Percentiles rank a stretch among this genome's conserved stretches.
phyloP scores from a whole-genome alignment of 2,329 filamentous ascomycete species.

The Cladophialophora carrionii region DNA sequence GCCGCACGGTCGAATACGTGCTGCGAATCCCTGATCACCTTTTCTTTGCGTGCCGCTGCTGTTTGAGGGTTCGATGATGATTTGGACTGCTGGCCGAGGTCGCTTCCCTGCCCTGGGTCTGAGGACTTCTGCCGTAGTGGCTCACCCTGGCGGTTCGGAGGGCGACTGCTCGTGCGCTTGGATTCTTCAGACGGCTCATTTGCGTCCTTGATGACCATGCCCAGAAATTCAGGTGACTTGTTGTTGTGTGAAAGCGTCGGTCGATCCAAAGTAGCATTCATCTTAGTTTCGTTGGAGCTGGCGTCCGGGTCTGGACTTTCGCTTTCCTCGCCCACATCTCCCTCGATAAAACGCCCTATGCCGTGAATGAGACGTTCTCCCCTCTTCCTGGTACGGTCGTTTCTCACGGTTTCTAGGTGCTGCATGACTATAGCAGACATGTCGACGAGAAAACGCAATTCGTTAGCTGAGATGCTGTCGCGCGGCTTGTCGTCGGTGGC shows the following conservation, averaged over 20 bases:
- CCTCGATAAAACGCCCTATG: conserved; percentile 59
- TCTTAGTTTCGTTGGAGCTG: background rate
- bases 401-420: conserved; percentile 62
- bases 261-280: background rate
- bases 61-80: background rate
- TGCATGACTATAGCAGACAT: conserved; percentile 62
- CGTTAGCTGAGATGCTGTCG: conserved; percentile 53
- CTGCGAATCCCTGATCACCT: conserved; percentile 16
- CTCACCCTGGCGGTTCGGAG: background rate
- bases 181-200: conserved; percentile 9
- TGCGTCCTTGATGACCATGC: conserved; percentile 22
- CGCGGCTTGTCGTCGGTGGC: conserved; percentile 63
- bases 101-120: conserved; percentile 1
- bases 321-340: conserved; percentile 34
- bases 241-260: background rate
- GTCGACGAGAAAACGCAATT: conserved; percentile 60
- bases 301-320: no score
- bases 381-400: conserved; percentile 56
- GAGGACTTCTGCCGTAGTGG: background rate
- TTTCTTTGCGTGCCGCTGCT: conserved; percentile 7
- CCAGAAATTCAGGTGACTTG: conserved; percentile 11
- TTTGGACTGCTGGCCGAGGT: background rate
- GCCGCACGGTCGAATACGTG: conserved; percentile 52
- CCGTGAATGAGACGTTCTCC: conserved; percentile 60
- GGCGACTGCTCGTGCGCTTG: background rate